Base-by-base conservation (phyloP, 768 basidiomycete species). In the Thelephora ganbajun region DNA sequence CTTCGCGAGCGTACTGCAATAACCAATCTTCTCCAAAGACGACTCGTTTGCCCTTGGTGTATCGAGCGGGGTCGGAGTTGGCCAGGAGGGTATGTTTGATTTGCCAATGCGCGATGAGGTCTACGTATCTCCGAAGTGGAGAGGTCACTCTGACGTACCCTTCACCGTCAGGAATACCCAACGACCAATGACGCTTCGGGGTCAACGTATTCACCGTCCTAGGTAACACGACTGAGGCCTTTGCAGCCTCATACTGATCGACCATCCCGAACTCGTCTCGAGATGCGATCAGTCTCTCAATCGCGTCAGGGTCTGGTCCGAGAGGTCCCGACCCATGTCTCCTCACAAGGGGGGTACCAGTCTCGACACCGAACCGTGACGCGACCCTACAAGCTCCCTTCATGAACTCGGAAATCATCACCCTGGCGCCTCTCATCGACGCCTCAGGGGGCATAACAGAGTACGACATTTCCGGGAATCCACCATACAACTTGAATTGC, bases 71-170 rank as follows among this genome's bases (percentile, higher is more conserved):
- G 65, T 1, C 59, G 7, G 39, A 41, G 39, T 16, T 9, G 22
- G 39, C 56, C 6, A 83, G 64, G 11, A 98, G 63, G 5, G 74
- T 75, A 44, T 80, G 68, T 58, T 96, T 93, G 63, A 99, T 77
- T 61, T 98, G 93, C 90, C 92, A 99, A 64, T 98, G 96, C 9
- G 68, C 66, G 11, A 92, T 61, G 48, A 96, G 61, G 62, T 99
- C 96, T 33, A 66, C 63, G 61, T 78, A 96, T 39, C 96, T 78
- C 36, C 96, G 75, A 39, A 99, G 66, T 0, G 96, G 96, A 5
- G 84, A 89, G 7, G 96, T 97, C 7, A 74, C 78, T 18, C 86
- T 76, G 14, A 72, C 64, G 60, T 99, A 99, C 3, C 93, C 93
- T 52, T 83, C 83, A 36, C 76, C 75, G 2, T 74, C 72, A 2